Percentiles rank a stretch among this genome's conserved stretches.
Conservation (phyloP, 768 basidiomycete genomes). For the Rhodotorula kratochvilovae region DNA sequence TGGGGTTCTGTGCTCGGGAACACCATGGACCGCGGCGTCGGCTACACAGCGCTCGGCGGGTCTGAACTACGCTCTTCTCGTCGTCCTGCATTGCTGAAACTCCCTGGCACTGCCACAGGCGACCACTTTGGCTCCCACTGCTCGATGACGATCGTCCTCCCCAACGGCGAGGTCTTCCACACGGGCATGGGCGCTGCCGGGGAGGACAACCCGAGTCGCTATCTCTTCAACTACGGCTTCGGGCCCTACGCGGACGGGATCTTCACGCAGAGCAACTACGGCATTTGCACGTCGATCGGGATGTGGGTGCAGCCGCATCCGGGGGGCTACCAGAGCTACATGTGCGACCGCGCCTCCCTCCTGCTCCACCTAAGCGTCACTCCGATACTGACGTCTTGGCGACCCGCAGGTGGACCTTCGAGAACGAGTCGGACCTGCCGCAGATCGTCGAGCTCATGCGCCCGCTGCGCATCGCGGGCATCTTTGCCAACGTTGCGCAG, state of each 20-base stretch:
- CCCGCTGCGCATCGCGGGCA: slow-evolving; percentile 14
- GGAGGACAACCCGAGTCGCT: slow-evolving; percentile 27
- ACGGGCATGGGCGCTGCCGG: slow-evolving; percentile 34
- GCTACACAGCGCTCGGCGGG: slow-evolving; percentile 28
- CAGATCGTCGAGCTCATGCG: slow-evolving; percentile 29
- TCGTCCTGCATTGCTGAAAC: too few relatives aligned
- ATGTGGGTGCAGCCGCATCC: neutral
- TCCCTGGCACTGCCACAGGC: too few relatives aligned
- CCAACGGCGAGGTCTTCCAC: slow-evolving; percentile 29
- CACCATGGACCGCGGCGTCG: slow-evolving; percentile 18
- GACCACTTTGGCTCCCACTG: slow-evolving; percentile 29
- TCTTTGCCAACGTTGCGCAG: slow-evolving; percentile 17
- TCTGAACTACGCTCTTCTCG: too few relatives aligned
- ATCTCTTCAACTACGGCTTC: slow-evolving; percentile 35
- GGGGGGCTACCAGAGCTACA: slow-evolving; percentile 17
- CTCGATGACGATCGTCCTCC: slow-evolving; percentile 32
- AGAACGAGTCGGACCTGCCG: slow-evolving; percentile 17
- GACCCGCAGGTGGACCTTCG: slow-evolving; percentile 19
- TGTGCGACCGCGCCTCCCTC: neutral
- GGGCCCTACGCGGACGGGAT: slow-evolving; percentile 34
- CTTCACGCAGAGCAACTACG: slow-evolving; percentile 36
- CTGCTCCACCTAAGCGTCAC: too few relatives aligned
- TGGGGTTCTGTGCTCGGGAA: slow-evolving; percentile 27
- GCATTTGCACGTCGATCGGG: slow-evolving; percentile 31
- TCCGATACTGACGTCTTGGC: too few relatives aligned